Evolutionary conservation across 208 protist genomes (phyloP), one percentile per base, ranked within the genome.

Genomic region (Dictyostelium gargantuum): DNA sequence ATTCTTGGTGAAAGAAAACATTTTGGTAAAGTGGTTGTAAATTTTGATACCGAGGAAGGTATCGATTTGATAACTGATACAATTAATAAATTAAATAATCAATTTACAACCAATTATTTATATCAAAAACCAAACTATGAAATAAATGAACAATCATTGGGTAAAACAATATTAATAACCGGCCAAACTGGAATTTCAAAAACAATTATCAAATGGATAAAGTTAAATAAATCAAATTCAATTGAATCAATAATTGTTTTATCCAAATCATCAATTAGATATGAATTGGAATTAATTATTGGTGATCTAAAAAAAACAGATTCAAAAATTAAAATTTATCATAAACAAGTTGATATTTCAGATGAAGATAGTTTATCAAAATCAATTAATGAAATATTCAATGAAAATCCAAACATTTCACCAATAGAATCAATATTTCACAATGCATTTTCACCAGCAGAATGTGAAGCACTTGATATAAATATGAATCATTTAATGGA

Each of bases 111-210:
- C 3, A 40, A 70, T 9, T n/a, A 46, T n/a, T 1, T 15, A 13
- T 38, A 44, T 42, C 2, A 52, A 11, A 44, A 19, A 23, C 1
- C 11, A 38, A 40, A 70, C 38, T 70, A 40, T 23, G 19, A 40
- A 38, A 70, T 70, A 40, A 35, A 38, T 40, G 10, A 40, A 9
- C 11, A 42, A 3, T 6, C 11, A 17, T 38, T 48, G 11, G 38
- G 32, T 17, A 46, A 29, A 74, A 46, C 19, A 21, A 46, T 74
- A 26, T 11, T 38, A 48, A 15, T 85, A 9, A 85, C 80, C 10
- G 80, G 80, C 58, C 80, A 85, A 74, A 73, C 80, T 23, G 80
- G 80, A 58, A 52, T 85, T 74, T 46, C 44, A 15, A 26, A 40
- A 1, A 21, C 17, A 19, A 85, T 85, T 29, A 48, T 85, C 2